phyloP scores from a whole-genome alignment of 805 yeast species.

The Hagleromyces aurorensis region DNA sequence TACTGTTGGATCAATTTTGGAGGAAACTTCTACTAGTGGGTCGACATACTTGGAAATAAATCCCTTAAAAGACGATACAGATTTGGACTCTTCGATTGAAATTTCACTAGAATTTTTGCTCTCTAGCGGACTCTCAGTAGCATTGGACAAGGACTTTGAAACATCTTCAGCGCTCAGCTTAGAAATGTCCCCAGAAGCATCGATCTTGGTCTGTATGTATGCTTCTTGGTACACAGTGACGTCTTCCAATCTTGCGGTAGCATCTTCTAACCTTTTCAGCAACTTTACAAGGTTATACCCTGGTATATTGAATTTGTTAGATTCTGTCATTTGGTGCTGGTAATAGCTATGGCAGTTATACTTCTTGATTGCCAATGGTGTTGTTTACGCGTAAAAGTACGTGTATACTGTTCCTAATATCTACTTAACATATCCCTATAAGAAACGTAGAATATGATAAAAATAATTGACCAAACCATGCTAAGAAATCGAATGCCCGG shows the following conservation, averaged over 20 bases:
- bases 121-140: too few species aligned
- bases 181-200: slow-evolving; percentile 15
- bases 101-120: too few species aligned
- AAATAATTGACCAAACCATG: too few species aligned
- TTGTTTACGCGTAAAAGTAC: too few species aligned
- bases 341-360: too few species aligned
- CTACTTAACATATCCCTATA: too few species aligned
- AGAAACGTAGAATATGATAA: too few species aligned
- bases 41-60: slow-evolving; percentile 45
- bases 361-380: too few species aligned
- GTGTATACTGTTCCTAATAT: too few species aligned
- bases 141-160: too few species aligned
- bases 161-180: slow-evolving; percentile 22
- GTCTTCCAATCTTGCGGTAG: slow-evolving; percentile 87
- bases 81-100: too few species aligned
- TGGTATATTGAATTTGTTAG: slow-evolving; percentile 36
- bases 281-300: slow-evolving; percentile 85
- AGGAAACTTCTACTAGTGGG: slow-evolving; percentile 46
- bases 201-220: slow-evolving; percentile 33
- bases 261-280: slow-evolving; percentile 79
- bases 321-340: slow-evolving; percentile 12
- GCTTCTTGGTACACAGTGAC: slow-evolving; percentile 72
- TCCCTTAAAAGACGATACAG: slow-evolving; percentile 45
- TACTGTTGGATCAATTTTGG: slow-evolving; percentile 40
- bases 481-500: too few species aligned